phyloP scores from a whole-genome alignment of 257 asterid genomes.

The Solanum boliviense region DNA sequence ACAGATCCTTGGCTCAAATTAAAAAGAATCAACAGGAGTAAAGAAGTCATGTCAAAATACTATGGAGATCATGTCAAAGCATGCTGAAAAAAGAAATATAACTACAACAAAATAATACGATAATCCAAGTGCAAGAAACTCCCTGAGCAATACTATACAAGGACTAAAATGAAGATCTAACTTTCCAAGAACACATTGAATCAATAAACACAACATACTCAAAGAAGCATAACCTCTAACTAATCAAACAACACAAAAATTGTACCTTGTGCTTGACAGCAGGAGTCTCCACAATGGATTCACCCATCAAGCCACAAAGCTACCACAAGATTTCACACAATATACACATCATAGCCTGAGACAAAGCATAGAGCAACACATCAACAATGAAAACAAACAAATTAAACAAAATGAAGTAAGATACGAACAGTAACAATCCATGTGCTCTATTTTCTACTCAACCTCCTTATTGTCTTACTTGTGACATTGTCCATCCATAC shows the following conservation, averaged over 20 bases:
- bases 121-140: background rate
- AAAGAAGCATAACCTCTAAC: background rate
- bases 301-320: conserved; percentile 23
- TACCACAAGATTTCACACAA: conserved; percentile 9
- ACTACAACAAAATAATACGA: background rate
- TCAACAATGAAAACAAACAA: conserved; percentile 23
- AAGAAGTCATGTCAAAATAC: background rate
- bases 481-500: conserved; percentile 16
- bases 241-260: conserved; percentile 1
- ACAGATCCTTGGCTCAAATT: background rate
- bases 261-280: conserved; percentile 31
- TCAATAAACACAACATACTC: background rate
- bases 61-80: background rate
- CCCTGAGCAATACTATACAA: background rate
- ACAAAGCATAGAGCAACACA: conserved; percentile 18
- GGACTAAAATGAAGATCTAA: background rate
- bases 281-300: conserved; percentile 32
- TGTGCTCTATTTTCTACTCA: conserved; percentile 33
- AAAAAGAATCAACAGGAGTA: background rate
- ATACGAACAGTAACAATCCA: conserved; percentile 24
- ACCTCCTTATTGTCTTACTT: background rate
- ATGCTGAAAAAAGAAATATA: background rate
- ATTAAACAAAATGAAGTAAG: conserved; percentile 1
- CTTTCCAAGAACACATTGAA: conserved; percentile 3
- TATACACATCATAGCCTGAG: conserved; percentile 16